phyloP scores from a whole-genome alignment of 345 rosid genomes.

The Noccaea bulbosa region DNA sequence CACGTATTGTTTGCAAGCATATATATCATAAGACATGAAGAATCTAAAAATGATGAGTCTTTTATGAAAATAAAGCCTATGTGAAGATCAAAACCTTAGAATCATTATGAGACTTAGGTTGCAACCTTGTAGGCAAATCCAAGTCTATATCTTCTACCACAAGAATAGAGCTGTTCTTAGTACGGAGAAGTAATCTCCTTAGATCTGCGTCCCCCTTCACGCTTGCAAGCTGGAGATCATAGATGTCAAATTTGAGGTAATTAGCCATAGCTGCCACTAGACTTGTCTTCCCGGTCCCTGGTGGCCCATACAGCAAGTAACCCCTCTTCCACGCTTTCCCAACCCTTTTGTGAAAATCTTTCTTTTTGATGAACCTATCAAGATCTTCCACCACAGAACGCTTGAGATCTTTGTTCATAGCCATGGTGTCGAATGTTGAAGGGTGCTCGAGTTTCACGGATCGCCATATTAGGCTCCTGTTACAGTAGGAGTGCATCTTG shows the following conservation, averaged over 20 bases:
- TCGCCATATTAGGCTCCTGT: slow-evolving; percentile 41
- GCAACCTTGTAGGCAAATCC: slow-evolving; percentile 41
- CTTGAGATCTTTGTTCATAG: slow-evolving; percentile 55
- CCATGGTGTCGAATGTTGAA: slow-evolving; percentile 58
- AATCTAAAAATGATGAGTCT: too few relatives aligned
- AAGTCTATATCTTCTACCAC: slow-evolving; percentile 67
- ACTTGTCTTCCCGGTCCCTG: slow-evolving; percentile 71
- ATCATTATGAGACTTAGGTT: neutral
- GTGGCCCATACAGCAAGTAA: slow-evolving; percentile 67
- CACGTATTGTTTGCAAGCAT: slow-evolving; percentile 30
- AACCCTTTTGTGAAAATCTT: slow-evolving; percentile 55
- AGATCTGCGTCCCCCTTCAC: slow-evolving; percentile 47
- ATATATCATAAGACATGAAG: too few relatives aligned
- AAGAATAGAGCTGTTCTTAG: slow-evolving; percentile 53
- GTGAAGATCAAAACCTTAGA: slow-evolving; percentile 30
- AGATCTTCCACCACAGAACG: slow-evolving; percentile 50
- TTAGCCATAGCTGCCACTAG: slow-evolving; percentile 74
- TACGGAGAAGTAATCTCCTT: slow-evolving; percentile 46
- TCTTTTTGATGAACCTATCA: slow-evolving; percentile 54
- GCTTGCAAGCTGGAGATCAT: slow-evolving; percentile 55
- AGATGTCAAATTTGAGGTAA: slow-evolving; percentile 56
- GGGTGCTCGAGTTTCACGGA: slow-evolving; percentile 59
- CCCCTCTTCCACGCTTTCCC: slow-evolving; percentile 70
- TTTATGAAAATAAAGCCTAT: neutral
- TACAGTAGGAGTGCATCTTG: slow-evolving; percentile 48